phyloP scores from a whole-genome alignment of 2,329 filamentous ascomycete genomes.

The Microcera coccophila region DNA sequence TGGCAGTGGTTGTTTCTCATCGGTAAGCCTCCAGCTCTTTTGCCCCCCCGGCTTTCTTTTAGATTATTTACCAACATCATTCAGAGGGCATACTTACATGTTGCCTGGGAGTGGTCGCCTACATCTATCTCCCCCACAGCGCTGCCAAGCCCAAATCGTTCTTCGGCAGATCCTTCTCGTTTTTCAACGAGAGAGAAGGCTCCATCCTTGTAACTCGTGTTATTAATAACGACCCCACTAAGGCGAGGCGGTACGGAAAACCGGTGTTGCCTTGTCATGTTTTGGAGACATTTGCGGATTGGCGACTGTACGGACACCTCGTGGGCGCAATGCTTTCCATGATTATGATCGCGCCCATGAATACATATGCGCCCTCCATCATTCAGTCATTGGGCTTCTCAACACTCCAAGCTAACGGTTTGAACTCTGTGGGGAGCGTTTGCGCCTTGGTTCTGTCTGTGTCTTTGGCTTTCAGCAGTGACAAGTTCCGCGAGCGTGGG shows the following conservation, averaged over 20 bases:
- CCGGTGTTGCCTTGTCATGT: slow-evolving; percentile 24
- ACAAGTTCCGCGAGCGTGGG: slow-evolving; percentile 25
- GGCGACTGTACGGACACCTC: slow-evolving; percentile 29
- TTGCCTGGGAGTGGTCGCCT: slow-evolving; percentile 20
- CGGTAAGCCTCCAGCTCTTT: slow-evolving; percentile 13
- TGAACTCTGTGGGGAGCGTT: slow-evolving; percentile 27
- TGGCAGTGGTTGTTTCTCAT: slow-evolving; percentile 33
- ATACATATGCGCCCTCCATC: slow-evolving; percentile 29
- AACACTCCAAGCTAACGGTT: slow-evolving; percentile 25
- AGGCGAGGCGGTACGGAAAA: slow-evolving; percentile 21
- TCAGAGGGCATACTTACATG: slow-evolving; percentile 28
- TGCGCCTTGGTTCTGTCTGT: slow-evolving; percentile 27
- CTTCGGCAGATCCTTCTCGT: slow-evolving; percentile 21
- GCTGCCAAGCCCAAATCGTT: slow-evolving; percentile 24
- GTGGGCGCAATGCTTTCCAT: slow-evolving; percentile 26
- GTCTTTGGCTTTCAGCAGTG: slow-evolving; percentile 25
- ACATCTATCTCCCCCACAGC: slow-evolving; percentile 27
- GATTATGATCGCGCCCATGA: slow-evolving; percentile 31
- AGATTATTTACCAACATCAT: no score
- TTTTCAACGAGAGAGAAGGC: slow-evolving; percentile 24
- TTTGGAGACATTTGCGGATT: slow-evolving; percentile 25
- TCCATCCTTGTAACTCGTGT: slow-evolving; percentile 28
- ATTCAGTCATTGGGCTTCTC: slow-evolving; percentile 29
- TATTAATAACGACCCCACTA: slow-evolving; percentile 28
- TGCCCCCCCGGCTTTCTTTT: background rate